Percentiles rank a stretch among this genome's conserved stretches.
Evolutionary conservation across 257 asterid species (phyloP).

Genomic region (Gentiana macrophylla): DNA sequence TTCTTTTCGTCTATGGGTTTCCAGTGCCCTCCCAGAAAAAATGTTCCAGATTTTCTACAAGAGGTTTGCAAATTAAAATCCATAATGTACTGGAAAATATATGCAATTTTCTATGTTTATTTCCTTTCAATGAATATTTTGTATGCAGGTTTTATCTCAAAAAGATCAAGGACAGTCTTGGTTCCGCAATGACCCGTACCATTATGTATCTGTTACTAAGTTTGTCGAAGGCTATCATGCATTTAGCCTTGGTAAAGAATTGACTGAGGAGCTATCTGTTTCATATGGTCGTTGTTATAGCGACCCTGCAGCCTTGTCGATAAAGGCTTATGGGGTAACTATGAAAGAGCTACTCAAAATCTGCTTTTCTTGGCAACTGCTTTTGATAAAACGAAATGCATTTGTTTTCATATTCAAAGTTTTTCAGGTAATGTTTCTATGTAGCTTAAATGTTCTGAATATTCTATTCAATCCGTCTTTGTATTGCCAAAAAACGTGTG

Average conservation of each 20-base stretch:
- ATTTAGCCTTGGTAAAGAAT: conserved; percentile 39
- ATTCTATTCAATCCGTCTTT: not conserved
- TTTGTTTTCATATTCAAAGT: conserved; percentile 75
- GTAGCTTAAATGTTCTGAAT: not conserved
- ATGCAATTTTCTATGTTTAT: conserved; percentile 5
- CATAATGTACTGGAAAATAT: not conserved
- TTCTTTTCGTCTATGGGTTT: conserved; percentile 83
- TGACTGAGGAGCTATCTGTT: conserved; percentile 42
- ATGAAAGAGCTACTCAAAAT: conserved; percentile 59
- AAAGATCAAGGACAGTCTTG: conserved; percentile 95
- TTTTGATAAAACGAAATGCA: conserved; percentile 71
- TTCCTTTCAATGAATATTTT: not conserved
- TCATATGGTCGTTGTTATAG: conserved; percentile 70
- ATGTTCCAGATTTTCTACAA: conserved; percentile 92
- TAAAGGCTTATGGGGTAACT: conserved; percentile 51
- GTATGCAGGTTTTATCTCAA: conserved; percentile 55
- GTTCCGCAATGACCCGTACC: conserved; percentile 47
- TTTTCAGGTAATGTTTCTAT: conserved; percentile 49
- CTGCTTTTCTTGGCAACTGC: conserved; percentile 65
- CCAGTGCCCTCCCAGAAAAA: conserved; percentile 72
- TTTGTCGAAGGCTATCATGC: conserved; percentile 70
- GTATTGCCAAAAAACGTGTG: not conserved
- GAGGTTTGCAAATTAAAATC: conserved; percentile 42
- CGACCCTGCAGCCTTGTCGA: conserved; percentile 82
- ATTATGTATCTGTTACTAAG: conserved; percentile 42